Base-by-base conservation (phyloP, 1,139 yeast species). In the Maudiozyma humilis region DNA sequence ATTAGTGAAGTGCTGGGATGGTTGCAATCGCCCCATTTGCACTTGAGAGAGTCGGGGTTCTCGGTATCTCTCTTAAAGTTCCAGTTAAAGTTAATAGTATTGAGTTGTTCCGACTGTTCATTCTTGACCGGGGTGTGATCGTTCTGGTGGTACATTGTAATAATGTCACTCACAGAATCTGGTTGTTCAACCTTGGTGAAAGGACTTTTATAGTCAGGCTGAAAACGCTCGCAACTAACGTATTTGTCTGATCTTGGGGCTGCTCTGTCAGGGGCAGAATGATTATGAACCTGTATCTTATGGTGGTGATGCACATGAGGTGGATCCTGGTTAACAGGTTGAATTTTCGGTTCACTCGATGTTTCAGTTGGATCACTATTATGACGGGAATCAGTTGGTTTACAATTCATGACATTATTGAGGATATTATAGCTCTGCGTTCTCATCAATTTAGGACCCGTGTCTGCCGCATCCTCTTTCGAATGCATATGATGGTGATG, bases 21-120 rank as follows among this genome's bases (percentile, higher is more conserved):
- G 19, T 61, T 58, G 23, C 85, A 79, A 42, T 72, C 67, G 35
- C 75, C 76, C 85, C 85, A 79, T 55, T 72, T 71, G 57, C 85
- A 79, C 14, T 49, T 42, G 5, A 59, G 40, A 12, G 45, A 36
- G 12, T 42, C 36, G 1, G 34, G 3, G 16, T 49, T 46, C 7
- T 29, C 17, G 6, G 44, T 47, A 19, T 56, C 53, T 18, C 57
- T 59, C 39, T 58, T 61, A 48, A 63, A 63, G 34, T 54, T 60
- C 69, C 70, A 67, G 43, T 65, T 66, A 47, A 66, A 67, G 45
- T 64, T 59, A 4, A 66, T 62, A 4, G 63, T 54, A 38, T 52
- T 57, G 13, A 40, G 29, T 8, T 36, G 38, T 27, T 38, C 41
- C 17, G n/a, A 31, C n/a, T 15, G 32, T 6, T 20, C 19, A 14